A percentile compares a stretch with the other conserved stretches of the same genome.
These are phyloP conservation scores for Erysimum cheiri DNA, from an alignment of 441 rosid genomes.

Conservation along the genomic window DNA sequence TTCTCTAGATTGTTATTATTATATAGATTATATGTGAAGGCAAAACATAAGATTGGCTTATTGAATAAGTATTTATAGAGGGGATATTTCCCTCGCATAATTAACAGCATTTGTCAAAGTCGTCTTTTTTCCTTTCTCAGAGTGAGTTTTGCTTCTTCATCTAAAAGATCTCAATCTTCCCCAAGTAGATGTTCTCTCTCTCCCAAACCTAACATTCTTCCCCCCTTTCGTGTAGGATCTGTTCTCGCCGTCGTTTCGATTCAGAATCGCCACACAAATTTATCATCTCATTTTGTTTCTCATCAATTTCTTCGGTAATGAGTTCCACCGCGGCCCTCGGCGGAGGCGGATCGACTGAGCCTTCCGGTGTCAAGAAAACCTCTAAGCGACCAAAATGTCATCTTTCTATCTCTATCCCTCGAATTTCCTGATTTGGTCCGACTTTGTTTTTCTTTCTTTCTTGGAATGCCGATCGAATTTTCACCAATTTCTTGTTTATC, in stretches of 20 bases:
- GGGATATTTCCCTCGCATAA: constrained; percentile 6
- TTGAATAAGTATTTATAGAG: no score
- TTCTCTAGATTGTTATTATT: no score
- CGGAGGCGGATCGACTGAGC: constrained; percentile 50
- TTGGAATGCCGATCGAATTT: constrained; percentile 4
- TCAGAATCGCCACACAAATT: constrained; percentile 11
- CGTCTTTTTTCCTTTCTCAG: not conserved
- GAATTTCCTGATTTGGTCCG: no score
- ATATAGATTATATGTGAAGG: no score
- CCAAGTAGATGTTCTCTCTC: constrained; percentile 1
- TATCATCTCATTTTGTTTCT: constrained; percentile 1
- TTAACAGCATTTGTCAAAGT: constrained; percentile 13
- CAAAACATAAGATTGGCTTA: not conserved
- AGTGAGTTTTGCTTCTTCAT: constrained; percentile 24
- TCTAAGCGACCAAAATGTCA: constrained; percentile 58
- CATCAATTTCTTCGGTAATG: constrained; percentile 35
- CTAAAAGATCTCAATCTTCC: constrained; percentile 12
- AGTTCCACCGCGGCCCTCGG: constrained; percentile 46
- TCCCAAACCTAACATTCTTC: constrained; percentile 31
- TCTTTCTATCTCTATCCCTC: no score
- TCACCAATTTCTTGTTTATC: constrained; percentile 5
- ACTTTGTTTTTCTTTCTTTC: not conserved
- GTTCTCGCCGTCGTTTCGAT: no score
- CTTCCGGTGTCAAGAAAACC: constrained; percentile 42
- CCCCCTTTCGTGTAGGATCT: no score